Evolutionary conservation across 306 rosid genomes (phyloP).

Genomic region (Luffa aegyptiaca): DNA sequence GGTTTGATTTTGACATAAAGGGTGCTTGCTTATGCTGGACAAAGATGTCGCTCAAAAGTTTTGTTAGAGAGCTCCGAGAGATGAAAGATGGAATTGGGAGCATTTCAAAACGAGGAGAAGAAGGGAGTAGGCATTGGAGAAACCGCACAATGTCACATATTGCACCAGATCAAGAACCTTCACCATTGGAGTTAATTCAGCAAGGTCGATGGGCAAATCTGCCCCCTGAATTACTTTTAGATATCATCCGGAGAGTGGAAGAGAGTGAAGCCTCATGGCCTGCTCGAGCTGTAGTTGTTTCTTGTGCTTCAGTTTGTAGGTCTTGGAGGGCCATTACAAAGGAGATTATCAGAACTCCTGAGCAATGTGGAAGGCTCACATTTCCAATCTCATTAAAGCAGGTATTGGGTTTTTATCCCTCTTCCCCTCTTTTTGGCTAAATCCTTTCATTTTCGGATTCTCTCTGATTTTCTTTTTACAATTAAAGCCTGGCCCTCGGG

Average conservation of each 20-base stretch:
- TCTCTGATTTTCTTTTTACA: conserved; percentile 14
- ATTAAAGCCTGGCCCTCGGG: conserved; percentile 81
- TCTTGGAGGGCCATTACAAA: conserved; percentile 61
- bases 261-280: conserved; percentile 78
- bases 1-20: neutral
- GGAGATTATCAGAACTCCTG: conserved; percentile 74
- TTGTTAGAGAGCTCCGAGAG: conserved; percentile 60
- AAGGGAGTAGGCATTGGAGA: conserved; percentile 42
- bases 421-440: neutral
- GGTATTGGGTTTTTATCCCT: conserved; percentile 25
- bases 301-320: conserved; percentile 77
- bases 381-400: conserved; percentile 93
- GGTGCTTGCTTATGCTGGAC: conserved; percentile 1
- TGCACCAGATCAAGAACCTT: conserved; percentile 43
- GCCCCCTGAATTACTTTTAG: conserved; percentile 69
- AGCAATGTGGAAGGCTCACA: conserved; percentile 72
- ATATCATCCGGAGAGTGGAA: conserved; percentile 70
- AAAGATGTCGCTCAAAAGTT: conserved; percentile 59
- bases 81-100: conserved; percentile 76
- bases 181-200: conserved; percentile 22
- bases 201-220: conserved; percentile 67
- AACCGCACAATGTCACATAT: conserved; percentile 50
- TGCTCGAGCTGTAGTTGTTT: conserved; percentile 45
- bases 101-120: conserved; percentile 55
- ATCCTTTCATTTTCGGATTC: neutral